Conservation (phyloP, 305 asterid genomes). For the Caryopteris hybrid region DNA sequence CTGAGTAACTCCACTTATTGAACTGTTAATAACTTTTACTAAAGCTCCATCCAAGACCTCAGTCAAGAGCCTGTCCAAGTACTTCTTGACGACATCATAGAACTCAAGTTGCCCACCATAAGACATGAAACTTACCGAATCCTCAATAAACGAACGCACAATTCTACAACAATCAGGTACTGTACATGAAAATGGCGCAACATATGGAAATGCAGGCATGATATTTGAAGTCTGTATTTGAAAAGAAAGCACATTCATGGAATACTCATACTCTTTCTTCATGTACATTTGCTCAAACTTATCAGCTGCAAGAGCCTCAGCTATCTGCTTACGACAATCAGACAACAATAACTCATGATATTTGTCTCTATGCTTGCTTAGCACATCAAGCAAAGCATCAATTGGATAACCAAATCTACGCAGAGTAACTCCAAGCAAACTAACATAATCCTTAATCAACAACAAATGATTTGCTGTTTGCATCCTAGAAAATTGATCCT, state of each 20-base stretch:
- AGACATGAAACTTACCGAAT: slow-evolving; percentile 93
- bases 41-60: slow-evolving; percentile 87
- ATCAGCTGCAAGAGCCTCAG: slow-evolving; percentile 88
- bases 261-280: slow-evolving; percentile 93
- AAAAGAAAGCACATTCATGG: slow-evolving; percentile 90
- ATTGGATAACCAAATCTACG: slow-evolving; percentile 88
- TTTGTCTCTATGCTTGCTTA: slow-evolving; percentile 91
- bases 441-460: slow-evolving; percentile 94
- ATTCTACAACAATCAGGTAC: slow-evolving; percentile 98
- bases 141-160: slow-evolving; percentile 90
- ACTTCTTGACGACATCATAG: slow-evolving; percentile 84
- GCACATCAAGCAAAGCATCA: slow-evolving; percentile 85
- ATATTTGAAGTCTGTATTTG: slow-evolving; percentile 91
- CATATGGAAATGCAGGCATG: slow-evolving; percentile 93
- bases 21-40: slow-evolving; percentile 60
- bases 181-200: slow-evolving; percentile 89
- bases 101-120: slow-evolving; percentile 94
- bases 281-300: slow-evolving; percentile 96
- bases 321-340: slow-evolving; percentile 83
- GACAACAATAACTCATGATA: slow-evolving; percentile 87
- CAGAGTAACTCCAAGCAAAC: slow-evolving; percentile 91
- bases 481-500: slow-evolving; percentile 98
- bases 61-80: slow-evolving; percentile 78
- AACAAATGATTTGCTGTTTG: slow-evolving; percentile 96
- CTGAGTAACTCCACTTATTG: slow-evolving; percentile 73